phyloP scores from a whole-genome alignment of 768 basidiomycete genomes.

The Leccinellum albellum region DNA sequence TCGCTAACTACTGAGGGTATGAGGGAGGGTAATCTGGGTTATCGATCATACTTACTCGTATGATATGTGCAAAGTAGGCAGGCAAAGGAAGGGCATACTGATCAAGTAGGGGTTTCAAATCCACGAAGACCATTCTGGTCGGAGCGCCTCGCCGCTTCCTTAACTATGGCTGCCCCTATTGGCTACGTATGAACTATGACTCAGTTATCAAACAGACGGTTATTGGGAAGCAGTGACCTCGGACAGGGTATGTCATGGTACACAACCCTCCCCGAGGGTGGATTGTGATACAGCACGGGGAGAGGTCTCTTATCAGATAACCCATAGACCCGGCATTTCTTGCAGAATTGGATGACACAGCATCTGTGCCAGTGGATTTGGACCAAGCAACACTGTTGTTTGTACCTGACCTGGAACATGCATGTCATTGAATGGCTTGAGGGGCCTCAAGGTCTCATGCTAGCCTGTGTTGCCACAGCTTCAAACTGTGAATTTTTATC shows the following conservation, averaged over 20 bases:
- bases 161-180: neutral
- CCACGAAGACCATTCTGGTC: neutral
- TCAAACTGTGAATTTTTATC: too few species aligned
- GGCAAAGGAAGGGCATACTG: too few species aligned
- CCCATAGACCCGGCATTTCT: neutral
- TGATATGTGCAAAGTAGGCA: neutral
- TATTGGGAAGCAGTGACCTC: neutral
- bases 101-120: neutral
- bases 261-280: neutral
- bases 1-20: neutral
- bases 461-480: too few species aligned
- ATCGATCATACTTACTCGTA: too few species aligned
- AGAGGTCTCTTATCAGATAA: neutral
- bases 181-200: neutral
- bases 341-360: neutral
- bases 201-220: neutral
- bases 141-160: neutral
- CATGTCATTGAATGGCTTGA: too few species aligned
- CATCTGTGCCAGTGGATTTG: neutral
- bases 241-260: neutral
- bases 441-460: too few species aligned
- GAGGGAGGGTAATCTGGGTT: neutral
- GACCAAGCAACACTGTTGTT: neutral
- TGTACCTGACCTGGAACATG: neutral
- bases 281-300: neutral